Base-by-base conservation (phyloP, 495 filamentous ascomycete species). In the Penicillium maclennaniae region DNA sequence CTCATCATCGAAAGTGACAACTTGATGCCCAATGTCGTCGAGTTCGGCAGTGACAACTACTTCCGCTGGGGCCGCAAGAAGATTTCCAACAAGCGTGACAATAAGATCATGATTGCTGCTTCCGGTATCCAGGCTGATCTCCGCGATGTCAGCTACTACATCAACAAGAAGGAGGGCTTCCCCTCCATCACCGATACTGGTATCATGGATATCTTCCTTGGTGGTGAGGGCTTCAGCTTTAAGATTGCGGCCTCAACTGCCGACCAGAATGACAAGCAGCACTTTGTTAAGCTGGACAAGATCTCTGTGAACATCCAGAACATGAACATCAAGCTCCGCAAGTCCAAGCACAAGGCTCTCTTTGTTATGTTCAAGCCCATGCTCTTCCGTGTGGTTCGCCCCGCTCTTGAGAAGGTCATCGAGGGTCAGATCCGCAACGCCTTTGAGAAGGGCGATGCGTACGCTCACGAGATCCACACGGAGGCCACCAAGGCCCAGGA, bases 101-200 rank as follows among this genome's bases (percentile, higher is more conserved):
- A 96, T 70, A 86, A 88, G 68, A 69, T 78, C 56, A 78, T 92
- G 77, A 76, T 97, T 41, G 87, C 87, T 36, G 87, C 88, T 6
- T 93, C 90, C 45, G 91, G 92, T 17, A 82, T 97, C 46, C 93
- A 98, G 74, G 60, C 65, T 17, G 73, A 75, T 46, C 59, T 77
- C 2, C 63, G 68, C 48, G 93, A 97, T 69, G 88, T 98, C 46
- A 87, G 86, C 75, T 98, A 95, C 77, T 92, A 96, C 69, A 80
- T 98, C 76, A 91, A 95, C 72, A 87, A 86, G 73, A 98, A 98
- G 80, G 78, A 95, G 66, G 95, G 95, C 40, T 97, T 97, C 78
- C 95, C 92, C 3, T 82, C 87, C 12, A 77, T 98, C 67, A 91
- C 83, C 43, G 93, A 98, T 62, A 87, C 80, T 4, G 93, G 93